A percentile compares a stretch with the other conserved stretches of the same genome.
phyloP scores from a whole-genome alignment of 345 rosid genomes.

The Moricandia moricandioides region DNA sequence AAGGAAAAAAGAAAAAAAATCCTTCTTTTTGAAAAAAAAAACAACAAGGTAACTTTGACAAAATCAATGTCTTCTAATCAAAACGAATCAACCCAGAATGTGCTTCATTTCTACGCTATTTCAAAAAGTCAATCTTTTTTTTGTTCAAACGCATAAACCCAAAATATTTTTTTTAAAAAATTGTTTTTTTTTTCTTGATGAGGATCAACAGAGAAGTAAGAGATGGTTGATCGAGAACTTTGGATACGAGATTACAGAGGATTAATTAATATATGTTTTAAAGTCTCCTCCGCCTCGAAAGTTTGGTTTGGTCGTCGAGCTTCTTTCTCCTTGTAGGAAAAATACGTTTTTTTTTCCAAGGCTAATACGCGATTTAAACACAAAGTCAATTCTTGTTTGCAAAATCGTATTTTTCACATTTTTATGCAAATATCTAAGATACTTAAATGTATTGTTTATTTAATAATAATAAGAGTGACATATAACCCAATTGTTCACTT shows the following conservation, averaged over 20 bases:
- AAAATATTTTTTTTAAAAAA: neutral
- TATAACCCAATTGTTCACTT: neutral
- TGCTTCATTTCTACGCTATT: constrained; percentile 44
- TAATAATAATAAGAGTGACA: neutral
- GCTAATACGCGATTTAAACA: neutral
- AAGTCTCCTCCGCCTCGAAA: constrained; percentile 25
- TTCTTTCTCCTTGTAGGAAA: constrained; percentile 15
- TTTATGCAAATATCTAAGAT: neutral
- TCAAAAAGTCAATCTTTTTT: constrained; percentile 46
- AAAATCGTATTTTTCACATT: neutral
- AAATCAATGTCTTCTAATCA: constrained; percentile 22
- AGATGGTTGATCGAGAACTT: neutral
- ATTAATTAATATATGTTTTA: neutral
- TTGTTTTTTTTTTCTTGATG: neutral
- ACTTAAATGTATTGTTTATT: neutral
- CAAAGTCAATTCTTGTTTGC: constrained; percentile 8
- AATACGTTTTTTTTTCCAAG: constrained; percentile 21
- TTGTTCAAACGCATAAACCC: constrained; percentile 9
- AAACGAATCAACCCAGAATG: constrained; percentile 37
- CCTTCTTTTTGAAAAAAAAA: neutral
- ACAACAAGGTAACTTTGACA: constrained; percentile 26
- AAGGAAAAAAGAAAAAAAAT: neutral
- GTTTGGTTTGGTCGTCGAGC: constrained; percentile 26
- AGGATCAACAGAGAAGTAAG: constrained; percentile 13
- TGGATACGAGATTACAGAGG: neutral